These are phyloP conservation scores for Epichloe hybrida DNA, from an alignment of 2,329 filamentous ascomycete genomes.

Conservation along the genomic window DNA sequence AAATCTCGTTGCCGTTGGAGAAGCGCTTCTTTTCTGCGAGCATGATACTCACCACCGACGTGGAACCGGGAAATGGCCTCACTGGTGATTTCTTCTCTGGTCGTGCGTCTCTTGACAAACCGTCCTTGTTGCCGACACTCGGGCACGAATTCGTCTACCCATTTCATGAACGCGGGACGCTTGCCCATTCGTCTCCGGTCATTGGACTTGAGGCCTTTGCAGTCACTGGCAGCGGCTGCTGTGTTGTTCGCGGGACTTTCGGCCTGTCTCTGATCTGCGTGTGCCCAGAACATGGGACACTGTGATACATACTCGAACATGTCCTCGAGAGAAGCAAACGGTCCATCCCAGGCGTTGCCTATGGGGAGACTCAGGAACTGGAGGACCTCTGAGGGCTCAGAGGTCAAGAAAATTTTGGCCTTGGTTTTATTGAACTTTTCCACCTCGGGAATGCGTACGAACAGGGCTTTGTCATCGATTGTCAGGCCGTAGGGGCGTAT, in stretches of 20 bases:
- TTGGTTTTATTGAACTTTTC: constrained; percentile 43
- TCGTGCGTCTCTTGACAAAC: constrained; percentile 16
- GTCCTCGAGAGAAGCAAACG: constrained; percentile 39
- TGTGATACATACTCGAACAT: constrained; percentile 49
- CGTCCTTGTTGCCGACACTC: constrained; percentile 27
- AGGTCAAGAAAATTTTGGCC: constrained; percentile 46
- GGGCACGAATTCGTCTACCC: constrained; percentile 52
- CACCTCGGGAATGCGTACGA: constrained; percentile 54
- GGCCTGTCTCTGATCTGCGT: constrained; percentile 9
- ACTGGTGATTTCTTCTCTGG: constrained; percentile 32
- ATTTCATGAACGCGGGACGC: constrained; percentile 44
- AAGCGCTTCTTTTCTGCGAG: constrained; percentile 27
- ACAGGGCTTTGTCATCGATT: constrained; percentile 48
- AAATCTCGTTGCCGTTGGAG: constrained; percentile 25
- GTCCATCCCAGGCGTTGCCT: constrained; percentile 31
- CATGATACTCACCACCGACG: constrained; percentile 29
- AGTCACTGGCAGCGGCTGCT: constrained; percentile 11
- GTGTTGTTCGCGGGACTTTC: neutral
- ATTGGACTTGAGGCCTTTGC: constrained; percentile 32
- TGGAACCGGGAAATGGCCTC: constrained; percentile 41
- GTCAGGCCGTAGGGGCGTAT: constrained; percentile 55
- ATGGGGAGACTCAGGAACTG: constrained; percentile 48
- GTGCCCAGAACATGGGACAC: constrained; percentile 44
- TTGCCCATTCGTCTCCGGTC: constrained; percentile 42
- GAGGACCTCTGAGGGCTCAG: constrained; percentile 41